Conservation (phyloP, 345 rosid species). For the Bruguiera gymnorhiza region DNA sequence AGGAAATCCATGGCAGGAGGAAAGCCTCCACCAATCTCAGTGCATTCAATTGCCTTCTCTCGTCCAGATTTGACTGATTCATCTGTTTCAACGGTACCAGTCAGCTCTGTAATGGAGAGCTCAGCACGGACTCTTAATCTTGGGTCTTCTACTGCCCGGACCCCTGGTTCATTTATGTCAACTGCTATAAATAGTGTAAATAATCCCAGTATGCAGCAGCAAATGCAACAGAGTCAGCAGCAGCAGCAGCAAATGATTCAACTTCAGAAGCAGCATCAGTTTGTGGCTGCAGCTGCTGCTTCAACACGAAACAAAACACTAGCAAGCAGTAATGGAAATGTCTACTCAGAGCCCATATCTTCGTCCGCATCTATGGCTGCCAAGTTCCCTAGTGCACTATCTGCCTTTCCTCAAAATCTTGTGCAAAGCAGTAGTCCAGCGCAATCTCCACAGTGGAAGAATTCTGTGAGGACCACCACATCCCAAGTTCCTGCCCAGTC, state of each 20-base stretch:
- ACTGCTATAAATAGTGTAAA: conserved; percentile 28
- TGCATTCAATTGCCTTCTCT: conserved; percentile 85
- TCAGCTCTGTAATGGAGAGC: conserved; percentile 68
- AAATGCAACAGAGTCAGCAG: conserved; percentile 41
- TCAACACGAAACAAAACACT: conserved; percentile 65
- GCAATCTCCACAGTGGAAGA: conserved; percentile 89
- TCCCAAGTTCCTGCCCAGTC: conserved; percentile 62
- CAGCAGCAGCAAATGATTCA: conserved; percentile 59
- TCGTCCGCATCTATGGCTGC: conserved; percentile 45
- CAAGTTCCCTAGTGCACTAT: conserved; percentile 52
- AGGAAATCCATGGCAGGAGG: conserved; percentile 47
- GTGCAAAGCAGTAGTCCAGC: conserved; percentile 60
- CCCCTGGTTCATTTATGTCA: conserved; percentile 46
- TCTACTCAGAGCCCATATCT: conserved; percentile 55
- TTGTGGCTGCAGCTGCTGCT: conserved; percentile 50
- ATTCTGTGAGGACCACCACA: conserved; percentile 51
- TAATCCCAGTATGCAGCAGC: conserved; percentile 42
- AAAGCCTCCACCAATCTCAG: conserved; percentile 38
- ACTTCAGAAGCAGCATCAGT: conserved; percentile 65
- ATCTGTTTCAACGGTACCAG: conserved; percentile 49
- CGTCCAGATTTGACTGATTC: conserved; percentile 57
- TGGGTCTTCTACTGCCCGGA: conserved; percentile 50
- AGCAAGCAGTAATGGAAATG: conserved; percentile 57
- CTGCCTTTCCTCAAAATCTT: conserved; percentile 67
- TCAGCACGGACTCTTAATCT: conserved; percentile 59